Evolutionary conservation across 225 moss, liverwort and hornwort species (phyloP).

Genomic region (Pseudoscleropodium purum): DNA sequence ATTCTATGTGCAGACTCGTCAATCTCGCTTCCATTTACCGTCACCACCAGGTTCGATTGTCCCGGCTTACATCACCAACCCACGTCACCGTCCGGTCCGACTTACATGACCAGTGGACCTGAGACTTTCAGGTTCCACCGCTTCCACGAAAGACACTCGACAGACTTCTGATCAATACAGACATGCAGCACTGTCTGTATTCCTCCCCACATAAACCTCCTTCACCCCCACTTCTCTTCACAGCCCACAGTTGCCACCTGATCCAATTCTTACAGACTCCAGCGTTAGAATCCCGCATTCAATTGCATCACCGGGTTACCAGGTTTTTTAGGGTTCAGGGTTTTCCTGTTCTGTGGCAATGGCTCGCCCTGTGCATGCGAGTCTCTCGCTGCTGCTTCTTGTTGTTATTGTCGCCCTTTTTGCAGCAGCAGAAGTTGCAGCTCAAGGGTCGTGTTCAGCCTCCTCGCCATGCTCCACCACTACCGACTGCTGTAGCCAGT

Average conservation of each 20-base stretch:
- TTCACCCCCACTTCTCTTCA: neutral
- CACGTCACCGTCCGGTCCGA: neutral
- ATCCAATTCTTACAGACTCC: neutral
- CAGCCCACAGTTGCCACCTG: neutral
- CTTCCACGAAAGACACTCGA: neutral
- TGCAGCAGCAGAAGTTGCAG: neutral
- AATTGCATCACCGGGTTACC: neutral
- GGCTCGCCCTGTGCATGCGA: neutral
- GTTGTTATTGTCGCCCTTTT: neutral
- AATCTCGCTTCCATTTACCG: neutral
- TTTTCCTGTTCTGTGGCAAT: neutral
- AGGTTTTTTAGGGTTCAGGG: too few relatives aligned
- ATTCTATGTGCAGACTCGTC: neutral
- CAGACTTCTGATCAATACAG: neutral
- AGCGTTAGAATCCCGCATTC: neutral
- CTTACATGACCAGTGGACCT: neutral
- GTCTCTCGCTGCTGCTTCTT: neutral
- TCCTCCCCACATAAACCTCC: neutral
- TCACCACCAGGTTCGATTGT: neutral
- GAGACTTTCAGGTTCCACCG: neutral
- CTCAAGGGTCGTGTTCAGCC: neutral
- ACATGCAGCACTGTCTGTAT: neutral
- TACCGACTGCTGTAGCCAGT: constrained; percentile 6
- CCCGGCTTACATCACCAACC: neutral
- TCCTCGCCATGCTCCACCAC: neutral